Evolutionary conservation across 768 basidiomycete genomes (phyloP), one percentile per base, ranked within the genome.

Genomic region (Suillus decipiens): DNA sequence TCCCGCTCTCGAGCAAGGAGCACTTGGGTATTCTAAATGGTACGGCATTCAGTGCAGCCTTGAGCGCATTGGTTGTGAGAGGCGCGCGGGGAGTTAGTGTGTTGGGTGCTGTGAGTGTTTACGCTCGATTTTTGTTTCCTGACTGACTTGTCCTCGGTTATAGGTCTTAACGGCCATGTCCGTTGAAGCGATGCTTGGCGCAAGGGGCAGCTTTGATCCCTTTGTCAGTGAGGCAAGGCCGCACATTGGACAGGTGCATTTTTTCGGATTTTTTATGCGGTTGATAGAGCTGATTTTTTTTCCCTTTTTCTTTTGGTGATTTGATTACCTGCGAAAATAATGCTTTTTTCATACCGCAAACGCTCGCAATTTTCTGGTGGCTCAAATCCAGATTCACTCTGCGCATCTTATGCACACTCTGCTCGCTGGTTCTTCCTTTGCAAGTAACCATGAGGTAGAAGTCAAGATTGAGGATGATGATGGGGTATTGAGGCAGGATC

Each of bases 21-120:
- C 90, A 91, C 66, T 82, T 92, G 15, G 92, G 91, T 14, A 85
- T 93, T 59, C 76, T 92, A 47, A 95, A 95, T 71, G 94, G 93
- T 57, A 93, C 93, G 1, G 90, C 92, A 0, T 93, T 93, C 75
- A 90, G 89, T 39, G 87, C 93, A 0, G 87, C 90, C 8, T 84
- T 92, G n/a, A 89, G 86, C 5, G 81, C 88, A 8, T 81, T 95
- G 17, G 90, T 89, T 10, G 76, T 93, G 60, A 83, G 86, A 67
- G 90, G 92, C 55, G 86, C 90, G 19, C 83, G 86, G 41, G 88
- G 89, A 63, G 77, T 90, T 41, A 83, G 83, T 10, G 74, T 91
- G 28, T 79, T 90, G 22, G 80, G 89, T 14, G 66, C 73, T 1
- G 75, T 76, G 57, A 61, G 73, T 70, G 0, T 12, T 10, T 41